Evolutionary conservation across 1,139 yeast species (phyloP).

Genomic region (Pichia sp.): DNA sequence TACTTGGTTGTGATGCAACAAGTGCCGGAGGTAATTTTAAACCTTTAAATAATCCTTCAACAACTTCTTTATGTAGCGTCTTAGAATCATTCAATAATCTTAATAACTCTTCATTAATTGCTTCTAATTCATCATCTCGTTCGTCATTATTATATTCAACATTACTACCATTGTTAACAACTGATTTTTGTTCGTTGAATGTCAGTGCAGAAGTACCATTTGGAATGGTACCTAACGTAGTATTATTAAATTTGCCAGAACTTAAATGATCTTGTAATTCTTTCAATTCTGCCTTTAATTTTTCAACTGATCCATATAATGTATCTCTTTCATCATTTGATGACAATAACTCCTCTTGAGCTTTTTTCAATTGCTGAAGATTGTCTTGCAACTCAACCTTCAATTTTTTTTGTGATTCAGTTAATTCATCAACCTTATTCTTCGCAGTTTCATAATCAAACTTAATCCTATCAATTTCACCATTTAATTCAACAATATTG

Average conservation of each 20-base stretch:
- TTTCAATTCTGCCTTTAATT: constrained; percentile 42
- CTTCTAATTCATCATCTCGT: constrained; percentile 55
- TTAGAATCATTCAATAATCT: constrained; percentile 73
- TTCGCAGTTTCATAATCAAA: constrained; percentile 58
- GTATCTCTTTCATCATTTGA: constrained; percentile 57
- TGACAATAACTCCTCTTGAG: constrained; percentile 56
- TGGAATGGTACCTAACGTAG: constrained; percentile 20
- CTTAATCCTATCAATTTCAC: constrained; percentile 51
- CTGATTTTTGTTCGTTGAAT: constrained; percentile 11
- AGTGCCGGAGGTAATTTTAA: constrained; percentile 82
- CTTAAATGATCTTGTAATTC: constrained; percentile 28
- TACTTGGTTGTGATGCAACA: constrained; percentile 69
- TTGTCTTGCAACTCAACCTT: constrained; percentile 58
- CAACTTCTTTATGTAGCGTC: constrained; percentile 74
- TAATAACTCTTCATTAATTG: constrained; percentile 68
- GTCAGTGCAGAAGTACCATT: constrained; percentile 31
- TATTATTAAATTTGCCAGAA: constrained; percentile 17
- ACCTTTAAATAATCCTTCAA: constrained; percentile 83
- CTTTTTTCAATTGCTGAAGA: constrained; percentile 55
- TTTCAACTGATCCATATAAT: constrained; percentile 60
- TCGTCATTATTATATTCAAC: constrained; percentile 31
- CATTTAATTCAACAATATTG: constrained; percentile 48
- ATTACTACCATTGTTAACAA: not conserved
- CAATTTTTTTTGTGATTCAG: constrained; percentile 58
- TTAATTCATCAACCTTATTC: constrained; percentile 55